Conservation (phyloP, 2,329 filamentous ascomycete species). For the Hymenoscyphus linearis region DNA sequence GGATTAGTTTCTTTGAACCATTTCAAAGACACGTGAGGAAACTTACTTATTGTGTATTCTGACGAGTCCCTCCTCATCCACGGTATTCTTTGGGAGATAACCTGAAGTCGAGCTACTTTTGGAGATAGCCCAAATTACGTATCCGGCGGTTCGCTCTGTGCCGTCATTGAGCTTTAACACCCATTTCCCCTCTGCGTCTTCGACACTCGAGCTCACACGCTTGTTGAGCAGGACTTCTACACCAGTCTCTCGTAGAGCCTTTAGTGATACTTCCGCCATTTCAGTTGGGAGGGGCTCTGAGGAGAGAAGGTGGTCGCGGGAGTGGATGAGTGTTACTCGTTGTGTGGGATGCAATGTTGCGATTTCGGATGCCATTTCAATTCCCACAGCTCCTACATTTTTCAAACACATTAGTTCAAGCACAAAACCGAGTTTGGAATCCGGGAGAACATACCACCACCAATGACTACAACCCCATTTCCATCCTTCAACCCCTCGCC, state of each 20-base stretch:
- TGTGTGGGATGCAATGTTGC: conserved; percentile 60
- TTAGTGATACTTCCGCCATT: conserved; percentile 57
- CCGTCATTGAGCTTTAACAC: conserved; percentile 56
- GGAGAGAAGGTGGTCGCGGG: conserved; percentile 63
- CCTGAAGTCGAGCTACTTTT: conserved; percentile 55
- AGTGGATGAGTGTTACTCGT: conserved; percentile 71
- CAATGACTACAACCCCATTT: conserved; percentile 65
- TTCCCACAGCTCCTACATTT: conserved; percentile 63
- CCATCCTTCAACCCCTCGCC: conserved; percentile 37
- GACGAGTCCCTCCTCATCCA: conserved; percentile 63
- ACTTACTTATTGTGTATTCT: conserved; percentile 52
- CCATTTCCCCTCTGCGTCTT: conserved; percentile 37
- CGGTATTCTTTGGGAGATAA: conserved; percentile 52
- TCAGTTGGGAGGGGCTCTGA: conserved; percentile 67
- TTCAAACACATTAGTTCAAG: neutral
- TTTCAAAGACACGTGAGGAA: neutral
- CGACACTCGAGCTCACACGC: conserved; percentile 48
- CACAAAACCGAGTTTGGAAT: neutral
- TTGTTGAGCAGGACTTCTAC: conserved; percentile 61
- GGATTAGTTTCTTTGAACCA: neutral
- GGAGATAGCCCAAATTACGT: conserved; percentile 66
- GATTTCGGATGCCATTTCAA: conserved; percentile 77
- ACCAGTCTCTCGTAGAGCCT: conserved; percentile 54
- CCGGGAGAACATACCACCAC: conserved; percentile 47
- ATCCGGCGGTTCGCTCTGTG: conserved; percentile 52